Conservation (phyloP, 2,329 filamentous ascomycete genomes). For the Diaporthe batatas region DNA sequence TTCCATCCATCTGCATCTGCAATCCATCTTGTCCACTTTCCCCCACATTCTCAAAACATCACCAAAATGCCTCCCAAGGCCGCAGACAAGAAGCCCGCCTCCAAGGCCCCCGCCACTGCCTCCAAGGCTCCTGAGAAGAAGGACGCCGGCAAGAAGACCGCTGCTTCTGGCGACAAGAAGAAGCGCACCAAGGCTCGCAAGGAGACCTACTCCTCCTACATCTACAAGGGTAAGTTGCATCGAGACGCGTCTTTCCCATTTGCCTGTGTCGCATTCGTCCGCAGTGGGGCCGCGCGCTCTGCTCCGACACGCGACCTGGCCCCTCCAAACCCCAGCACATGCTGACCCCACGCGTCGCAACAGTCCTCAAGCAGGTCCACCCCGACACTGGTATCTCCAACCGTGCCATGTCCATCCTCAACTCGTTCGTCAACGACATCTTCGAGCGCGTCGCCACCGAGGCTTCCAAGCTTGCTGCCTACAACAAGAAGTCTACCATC, state of each 20-base stretch:
- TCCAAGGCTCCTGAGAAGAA: constrained; percentile 90
- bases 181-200: constrained; percentile 99
- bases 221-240: constrained; percentile 91
- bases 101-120: constrained; percentile 89
- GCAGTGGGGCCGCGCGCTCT: constrained; percentile 5
- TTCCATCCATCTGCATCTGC: constrained; percentile 43
- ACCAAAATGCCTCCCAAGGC: constrained; percentile 96
- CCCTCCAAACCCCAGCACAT: constrained; percentile 24
- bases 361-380: constrained; percentile 99
- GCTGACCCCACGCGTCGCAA: constrained; percentile 49
- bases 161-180: constrained; percentile 98
- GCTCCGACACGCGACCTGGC: constrained; percentile 24
- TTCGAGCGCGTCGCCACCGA: constrained; percentile 99
- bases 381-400: constrained; percentile 99
- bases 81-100: constrained; percentile 98
- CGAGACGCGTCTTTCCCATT: constrained; percentile 44
- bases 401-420: constrained; percentile 99
- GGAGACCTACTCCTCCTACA: constrained; percentile 99
- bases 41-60: constrained; percentile 27
- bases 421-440: constrained; percentile 99
- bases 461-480: constrained; percentile 98
- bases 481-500: constrained; percentile 99
- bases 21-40: constrained; percentile 42
- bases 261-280: constrained; percentile 13
- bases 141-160: constrained; percentile 99